Conservation (phyloP, 1,284 basidiomycete genomes). For the Hemileia vastatrix region DNA sequence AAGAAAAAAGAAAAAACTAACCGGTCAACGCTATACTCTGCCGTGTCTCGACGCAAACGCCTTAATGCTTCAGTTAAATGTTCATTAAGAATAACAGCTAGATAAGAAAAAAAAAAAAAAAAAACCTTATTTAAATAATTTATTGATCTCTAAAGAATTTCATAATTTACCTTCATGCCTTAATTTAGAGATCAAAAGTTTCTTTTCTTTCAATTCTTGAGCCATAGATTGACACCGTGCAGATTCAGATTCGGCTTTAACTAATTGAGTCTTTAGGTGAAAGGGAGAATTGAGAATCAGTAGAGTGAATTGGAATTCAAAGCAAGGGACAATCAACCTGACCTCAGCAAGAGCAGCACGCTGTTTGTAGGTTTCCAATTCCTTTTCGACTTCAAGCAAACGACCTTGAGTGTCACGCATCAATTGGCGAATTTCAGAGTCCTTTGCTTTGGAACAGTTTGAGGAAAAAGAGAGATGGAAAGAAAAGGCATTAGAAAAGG, state of each 20-base stretch:
- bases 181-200: conserved; percentile 76
- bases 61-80: conserved; percentile 96
- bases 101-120: too few species aligned
- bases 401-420: conserved; percentile 71
- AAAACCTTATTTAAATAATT: too few species aligned
- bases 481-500: conserved; percentile 4
- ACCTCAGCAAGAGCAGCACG: conserved; percentile 79
- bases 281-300: not conserved
- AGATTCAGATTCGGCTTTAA: conserved; percentile 60
- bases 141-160: not conserved
- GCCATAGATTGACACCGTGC: conserved; percentile 62
- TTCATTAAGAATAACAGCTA: conserved; percentile 91
- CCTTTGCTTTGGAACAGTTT: conserved; percentile 46
- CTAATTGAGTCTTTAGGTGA: conserved; percentile 49
- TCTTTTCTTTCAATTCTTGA: conserved; percentile 89
- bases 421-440: conserved; percentile 56
- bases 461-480: conserved; percentile 2
- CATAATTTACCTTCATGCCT: conserved; percentile 72
- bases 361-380: conserved; percentile 72
- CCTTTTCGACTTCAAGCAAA: conserved; percentile 59
- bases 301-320: not conserved
- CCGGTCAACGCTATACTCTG: conserved; percentile 79
- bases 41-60: conserved; percentile 70
- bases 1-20: conserved; percentile 26
- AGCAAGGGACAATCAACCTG: conserved; percentile 22